phyloP scores from a whole-genome alignment of 306 rosid genomes.

The Morella rubra region DNA sequence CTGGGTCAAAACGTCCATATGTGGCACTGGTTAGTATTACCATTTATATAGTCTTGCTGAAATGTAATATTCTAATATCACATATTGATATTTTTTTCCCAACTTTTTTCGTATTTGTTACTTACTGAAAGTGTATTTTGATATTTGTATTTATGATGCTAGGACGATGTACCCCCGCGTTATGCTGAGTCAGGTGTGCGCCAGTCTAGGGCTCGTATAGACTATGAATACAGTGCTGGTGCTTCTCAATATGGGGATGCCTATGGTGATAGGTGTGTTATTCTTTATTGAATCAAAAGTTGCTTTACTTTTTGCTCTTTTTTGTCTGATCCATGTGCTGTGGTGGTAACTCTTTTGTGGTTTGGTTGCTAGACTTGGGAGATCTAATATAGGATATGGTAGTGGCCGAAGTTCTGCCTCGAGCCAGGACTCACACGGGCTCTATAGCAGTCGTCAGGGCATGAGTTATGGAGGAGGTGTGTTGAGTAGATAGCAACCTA shows the following conservation, averaged over 20 bases:
- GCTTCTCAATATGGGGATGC: constrained; percentile 75
- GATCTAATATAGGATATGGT: constrained; percentile 71
- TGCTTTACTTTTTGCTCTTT: neutral
- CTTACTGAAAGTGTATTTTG: neutral
- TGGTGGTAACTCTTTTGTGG: constrained; percentile 10
- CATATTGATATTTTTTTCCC: neutral
- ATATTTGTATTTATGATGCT: neutral
- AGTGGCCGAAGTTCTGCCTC: constrained; percentile 68
- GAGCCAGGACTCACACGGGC: constrained; percentile 63
- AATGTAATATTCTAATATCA: neutral
- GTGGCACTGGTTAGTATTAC: constrained; percentile 53
- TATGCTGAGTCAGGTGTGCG: constrained; percentile 71
- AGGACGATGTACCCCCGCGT: constrained; percentile 83
- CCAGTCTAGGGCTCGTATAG: constrained; percentile 83
- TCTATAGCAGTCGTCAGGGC: constrained; percentile 73
- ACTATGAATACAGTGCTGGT: constrained; percentile 78
- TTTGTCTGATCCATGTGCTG: neutral
- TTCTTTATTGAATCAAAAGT: constrained; percentile 4
- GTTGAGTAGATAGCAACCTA: constrained; percentile 26
- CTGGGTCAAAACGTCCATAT: constrained; percentile 90
- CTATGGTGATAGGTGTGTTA: constrained; percentile 75
- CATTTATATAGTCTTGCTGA: neutral
- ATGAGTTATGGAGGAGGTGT: constrained; percentile 60
- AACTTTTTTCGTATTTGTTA: neutral
- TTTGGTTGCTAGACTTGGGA: constrained; percentile 56